A percentile compares a stretch with the other conserved stretches of the same genome.
Conservation (phyloP, 441 rosid species). For the Mallotus repandus region DNA sequence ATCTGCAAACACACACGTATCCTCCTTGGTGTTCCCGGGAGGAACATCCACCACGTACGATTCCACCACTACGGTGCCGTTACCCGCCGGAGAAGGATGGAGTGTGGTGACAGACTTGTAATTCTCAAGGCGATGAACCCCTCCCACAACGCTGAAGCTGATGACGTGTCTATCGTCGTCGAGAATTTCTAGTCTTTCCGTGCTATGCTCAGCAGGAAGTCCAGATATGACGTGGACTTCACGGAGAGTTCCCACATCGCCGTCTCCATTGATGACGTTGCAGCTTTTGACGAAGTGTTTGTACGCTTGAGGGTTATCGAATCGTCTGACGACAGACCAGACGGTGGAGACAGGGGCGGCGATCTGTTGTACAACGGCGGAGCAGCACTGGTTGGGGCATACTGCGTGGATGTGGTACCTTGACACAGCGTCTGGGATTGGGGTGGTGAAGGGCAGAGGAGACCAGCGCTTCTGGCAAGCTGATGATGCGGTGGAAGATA, state of each 20-base stretch:
- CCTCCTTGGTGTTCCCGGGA: slow-evolving; percentile 66
- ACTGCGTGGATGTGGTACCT: slow-evolving; percentile 50
- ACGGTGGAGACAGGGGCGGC: slow-evolving; percentile 57
- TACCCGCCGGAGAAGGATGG: slow-evolving; percentile 40
- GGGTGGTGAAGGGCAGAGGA: slow-evolving; percentile 38
- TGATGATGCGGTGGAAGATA: slow-evolving; percentile 18
- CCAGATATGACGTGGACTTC: slow-evolving; percentile 75
- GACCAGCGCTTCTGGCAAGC: slow-evolving; percentile 42
- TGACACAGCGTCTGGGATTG: slow-evolving; percentile 52
- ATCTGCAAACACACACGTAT: slow-evolving; percentile 64
- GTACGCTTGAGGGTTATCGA: slow-evolving; percentile 73
- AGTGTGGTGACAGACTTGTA: slow-evolving; percentile 78
- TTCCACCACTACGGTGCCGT: slow-evolving; percentile 62
- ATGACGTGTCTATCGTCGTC: slow-evolving; percentile 73
- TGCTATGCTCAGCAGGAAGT: slow-evolving; percentile 64
- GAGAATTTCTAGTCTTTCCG: slow-evolving; percentile 76
- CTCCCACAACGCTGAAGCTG: slow-evolving; percentile 75
- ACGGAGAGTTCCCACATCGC: slow-evolving; percentile 62
- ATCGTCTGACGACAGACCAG: slow-evolving; percentile 73
- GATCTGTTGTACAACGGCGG: slow-evolving; percentile 53
- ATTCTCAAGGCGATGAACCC: slow-evolving; percentile 73
- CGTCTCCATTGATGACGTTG: slow-evolving; percentile 62
- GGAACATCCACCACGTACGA: slow-evolving; percentile 85
- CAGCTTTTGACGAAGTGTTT: slow-evolving; percentile 77
- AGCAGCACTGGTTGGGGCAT: slow-evolving; percentile 65